Percentiles rank a stretch among this genome's conserved stretches.
Conservation (phyloP, 169 alveolate genomes). For the Prorocentrum cordatum region DNA sequence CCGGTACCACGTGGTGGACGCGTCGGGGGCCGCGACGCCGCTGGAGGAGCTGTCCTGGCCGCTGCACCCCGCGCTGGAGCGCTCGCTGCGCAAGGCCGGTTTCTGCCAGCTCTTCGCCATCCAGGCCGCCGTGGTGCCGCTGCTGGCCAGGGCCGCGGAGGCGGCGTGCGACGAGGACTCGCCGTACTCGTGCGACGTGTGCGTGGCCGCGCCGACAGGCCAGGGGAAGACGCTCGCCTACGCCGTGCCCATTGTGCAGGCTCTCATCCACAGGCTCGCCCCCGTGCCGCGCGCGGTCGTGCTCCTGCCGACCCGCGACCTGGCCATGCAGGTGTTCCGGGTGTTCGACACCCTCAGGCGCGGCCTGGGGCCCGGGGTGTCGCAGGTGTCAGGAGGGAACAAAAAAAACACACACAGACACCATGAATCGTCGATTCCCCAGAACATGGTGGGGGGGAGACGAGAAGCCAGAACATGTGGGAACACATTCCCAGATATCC, state of each 20-base stretch:
- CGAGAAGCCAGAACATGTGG: too few species aligned
- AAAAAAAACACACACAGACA: too few species aligned
- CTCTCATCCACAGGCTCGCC: background rate
- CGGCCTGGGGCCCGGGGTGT: background rate
- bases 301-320: conserved; percentile 58
- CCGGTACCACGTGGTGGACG: conserved; percentile 48
- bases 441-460: too few species aligned
- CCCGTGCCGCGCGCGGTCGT: conserved; percentile 26
- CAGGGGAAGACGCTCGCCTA: conserved; percentile 58
- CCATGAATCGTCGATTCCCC: too few species aligned
- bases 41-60: background rate
- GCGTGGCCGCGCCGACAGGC: conserved; percentile 69
- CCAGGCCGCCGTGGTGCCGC: conserved; percentile 47
- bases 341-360: background rate
- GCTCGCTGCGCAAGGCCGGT: background rate
- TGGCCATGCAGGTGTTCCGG: conserved; percentile 42
- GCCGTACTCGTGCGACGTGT: conserved; percentile 49
- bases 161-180: conserved; percentile 31
- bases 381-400: too few species aligned
- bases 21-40: background rate
- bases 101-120: conserved; percentile 10
- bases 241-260: conserved; percentile 17
- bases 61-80: background rate
- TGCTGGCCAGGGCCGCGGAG: background rate
- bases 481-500: too few species aligned